Percentiles rank a stretch among this genome's conserved stretches.
Conservation (phyloP, 371 early-diverging fungal species). For the Lichtheimia corymbifera region DNA sequence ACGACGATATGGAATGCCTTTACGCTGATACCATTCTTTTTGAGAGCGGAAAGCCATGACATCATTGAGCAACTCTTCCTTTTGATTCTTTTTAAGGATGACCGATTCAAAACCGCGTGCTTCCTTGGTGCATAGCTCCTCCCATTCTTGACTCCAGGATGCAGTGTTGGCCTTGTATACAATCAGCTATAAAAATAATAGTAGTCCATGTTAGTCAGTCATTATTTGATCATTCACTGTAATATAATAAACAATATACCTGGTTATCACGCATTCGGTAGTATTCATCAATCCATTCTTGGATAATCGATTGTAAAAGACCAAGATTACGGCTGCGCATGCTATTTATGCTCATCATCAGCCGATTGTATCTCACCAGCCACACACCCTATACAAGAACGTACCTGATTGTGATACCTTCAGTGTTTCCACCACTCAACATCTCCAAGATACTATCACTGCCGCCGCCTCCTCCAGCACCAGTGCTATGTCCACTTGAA, state of each 20-base stretch:
- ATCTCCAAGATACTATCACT: constrained; percentile 17
- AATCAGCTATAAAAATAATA: constrained; percentile 11
- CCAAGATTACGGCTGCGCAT: constrained; percentile 8
- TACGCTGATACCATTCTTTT: constrained; percentile 77
- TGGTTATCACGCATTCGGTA: constrained; percentile 16
- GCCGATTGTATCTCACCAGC: background rate
- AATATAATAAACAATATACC: too few species aligned
- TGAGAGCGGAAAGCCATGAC: constrained; percentile 37
- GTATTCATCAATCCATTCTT: constrained; percentile 41
- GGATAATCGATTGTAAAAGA: constrained; percentile 24
- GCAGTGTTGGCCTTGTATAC: constrained; percentile 30
- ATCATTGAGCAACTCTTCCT: constrained; percentile 35
- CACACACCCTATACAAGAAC: constrained; percentile 13
- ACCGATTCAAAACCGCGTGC: constrained; percentile 36
- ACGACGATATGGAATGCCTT: constrained; percentile 93
- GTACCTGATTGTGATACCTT: constrained; percentile 12
- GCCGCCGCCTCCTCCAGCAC: constrained; percentile 10
- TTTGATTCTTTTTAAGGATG: constrained; percentile 39
- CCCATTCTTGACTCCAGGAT: constrained; percentile 29
- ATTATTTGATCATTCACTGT: too few species aligned
- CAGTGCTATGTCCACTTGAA: background rate
- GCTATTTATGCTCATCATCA: background rate
- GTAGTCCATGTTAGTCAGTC: too few species aligned
- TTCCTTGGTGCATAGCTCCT: constrained; percentile 24
- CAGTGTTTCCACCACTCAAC: constrained; percentile 19